Evolutionary conservation across 2,329 filamentous ascomycete genomes (phyloP), one percentile per base, ranked within the genome.

Genomic region (Achaetomium macrosporum): DNA sequence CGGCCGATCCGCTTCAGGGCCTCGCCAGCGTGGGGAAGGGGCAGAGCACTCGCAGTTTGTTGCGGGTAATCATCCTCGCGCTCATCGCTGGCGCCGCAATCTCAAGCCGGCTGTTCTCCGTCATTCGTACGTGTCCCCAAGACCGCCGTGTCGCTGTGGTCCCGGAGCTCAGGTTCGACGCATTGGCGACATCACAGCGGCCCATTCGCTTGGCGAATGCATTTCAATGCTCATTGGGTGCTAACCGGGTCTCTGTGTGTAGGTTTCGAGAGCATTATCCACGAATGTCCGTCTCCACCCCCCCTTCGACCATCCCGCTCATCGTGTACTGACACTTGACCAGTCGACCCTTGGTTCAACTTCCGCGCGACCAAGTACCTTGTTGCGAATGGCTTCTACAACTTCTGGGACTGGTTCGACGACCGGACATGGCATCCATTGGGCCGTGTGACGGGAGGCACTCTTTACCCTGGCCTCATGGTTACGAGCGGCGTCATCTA

Each of bases 351-450:
- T 35, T 99, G 93, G 93, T 99, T 99, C 77, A 99, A 99, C 74
- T 99, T 99, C 74, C 82, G 93, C 72, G 93, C 93, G 61, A 97
- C 93, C 52, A 97, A 97, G 74, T 97, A 99, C 68, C 82, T 99
- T 51, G 89, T 99, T 51, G 83, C 92, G 68, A 83, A 99, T 84
- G 93, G 93, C 65, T 97, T 99, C 76, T 95, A 96, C 73, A 90
- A 88, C 71, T 99, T 99, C 71, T 99, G 93, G 93, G 92, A 99
- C 71, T 99, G 93, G 93, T 99, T 99, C 68, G 93, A 99, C 73
- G 93, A 99, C 77, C 85, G 93, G 76, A 99, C 93, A 83, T 99
- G 93, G 93, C 92, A 99, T 73, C 93, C 93, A 64, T 87, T 99
- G 57, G 93, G 93, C 64, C 90, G 93, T 76, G 93, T 99, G 68